Evolutionary conservation across 345 rosid genomes (phyloP), one percentile per base, ranked within the genome.

Genomic region (Luvunga scandens): DNA sequence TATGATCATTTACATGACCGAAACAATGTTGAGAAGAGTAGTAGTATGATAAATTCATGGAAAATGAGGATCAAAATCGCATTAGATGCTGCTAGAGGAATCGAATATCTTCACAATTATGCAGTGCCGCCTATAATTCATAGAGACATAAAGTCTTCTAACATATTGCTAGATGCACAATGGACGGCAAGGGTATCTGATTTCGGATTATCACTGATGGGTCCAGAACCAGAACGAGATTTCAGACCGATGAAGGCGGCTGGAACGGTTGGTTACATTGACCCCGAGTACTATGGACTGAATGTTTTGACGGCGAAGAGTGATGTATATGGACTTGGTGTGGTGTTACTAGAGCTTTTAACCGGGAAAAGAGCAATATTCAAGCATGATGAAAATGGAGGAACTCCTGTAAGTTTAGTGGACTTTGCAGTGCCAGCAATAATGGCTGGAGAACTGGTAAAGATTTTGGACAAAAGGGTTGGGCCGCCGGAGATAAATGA

Each of bases 191-290:
- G 92, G 48, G 97, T 95, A 21, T 95, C 98, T 6, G 98, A 95
- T 86, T 92, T 95, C 28, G 98, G 98, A 48, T 84, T 95, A 6
- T 93, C 98, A 0, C 34, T 93, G 74, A 83, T 92, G 91, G 92
- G 92, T 45, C 89, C 94, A 0, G 95, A 88, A 34, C 10, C 82
- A 1, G 90, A 90, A 9, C 68, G 80, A 36, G 88, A 85, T 72
- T 67, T 76, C 45, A 82, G 82, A 78, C 91, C 93, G 7, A 77
- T 79, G 74, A 91, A 90, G 82, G 98, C 97, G 2, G 97, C 93
- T 1, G 98, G 98, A 36, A 93, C 97, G 4, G 90, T 95, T 4
- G 98, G 98, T 10, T 95, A 93, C 86, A 92, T 95, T 16, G 98
- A 92, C 83, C 98, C 98, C 0, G 98, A 95, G 76, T 95, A 93